phyloP scores from a whole-genome alignment of 345 rosid genomes.

The Stellera chamaejasme region DNA sequence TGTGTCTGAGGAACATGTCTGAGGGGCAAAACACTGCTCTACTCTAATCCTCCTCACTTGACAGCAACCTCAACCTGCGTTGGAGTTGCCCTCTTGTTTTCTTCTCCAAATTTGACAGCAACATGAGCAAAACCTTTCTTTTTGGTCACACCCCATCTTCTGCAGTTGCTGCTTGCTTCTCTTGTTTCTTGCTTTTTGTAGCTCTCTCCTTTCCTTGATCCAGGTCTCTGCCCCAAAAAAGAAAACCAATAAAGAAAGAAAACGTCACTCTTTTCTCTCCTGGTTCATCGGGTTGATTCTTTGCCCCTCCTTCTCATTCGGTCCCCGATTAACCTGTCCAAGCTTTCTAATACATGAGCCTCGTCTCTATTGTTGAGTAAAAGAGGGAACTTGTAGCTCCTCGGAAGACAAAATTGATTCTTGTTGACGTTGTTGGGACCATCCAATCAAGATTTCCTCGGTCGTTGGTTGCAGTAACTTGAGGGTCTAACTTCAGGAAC shows the following conservation, averaged over 20 bases:
- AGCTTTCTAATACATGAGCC: not conserved
- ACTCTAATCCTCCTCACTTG: not conserved
- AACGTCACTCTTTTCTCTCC: constrained; percentile 13
- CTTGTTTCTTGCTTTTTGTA: constrained; percentile 26
- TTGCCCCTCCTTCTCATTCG: constrained; percentile 11
- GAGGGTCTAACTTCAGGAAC: no score
- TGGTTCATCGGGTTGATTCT: constrained; percentile 8
- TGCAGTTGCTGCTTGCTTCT: constrained; percentile 13
- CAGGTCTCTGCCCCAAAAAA: constrained; percentile 7
- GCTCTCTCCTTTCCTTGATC: constrained; percentile 13
- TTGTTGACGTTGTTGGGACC: no score
- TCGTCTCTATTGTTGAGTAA: not conserved
- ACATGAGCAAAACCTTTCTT: constrained; percentile 8
- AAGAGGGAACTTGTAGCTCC: not conserved
- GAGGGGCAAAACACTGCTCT: constrained; percentile 9
- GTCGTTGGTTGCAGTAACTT: no score
- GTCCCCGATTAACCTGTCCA: constrained; percentile 10
- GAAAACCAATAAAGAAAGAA: not conserved
- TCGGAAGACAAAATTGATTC: no score
- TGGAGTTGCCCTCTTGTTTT: constrained; percentile 32
- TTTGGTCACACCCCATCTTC: constrained; percentile 27
- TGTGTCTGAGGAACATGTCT: constrained; percentile 14
- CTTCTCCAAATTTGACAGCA: constrained; percentile 23
- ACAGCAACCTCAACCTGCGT: constrained; percentile 1
- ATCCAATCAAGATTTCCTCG: no score